Evolutionary conservation across 345 rosid genomes (phyloP), one percentile per base, ranked within the genome.

Genomic region (Cochlearia excelsa): DNA sequence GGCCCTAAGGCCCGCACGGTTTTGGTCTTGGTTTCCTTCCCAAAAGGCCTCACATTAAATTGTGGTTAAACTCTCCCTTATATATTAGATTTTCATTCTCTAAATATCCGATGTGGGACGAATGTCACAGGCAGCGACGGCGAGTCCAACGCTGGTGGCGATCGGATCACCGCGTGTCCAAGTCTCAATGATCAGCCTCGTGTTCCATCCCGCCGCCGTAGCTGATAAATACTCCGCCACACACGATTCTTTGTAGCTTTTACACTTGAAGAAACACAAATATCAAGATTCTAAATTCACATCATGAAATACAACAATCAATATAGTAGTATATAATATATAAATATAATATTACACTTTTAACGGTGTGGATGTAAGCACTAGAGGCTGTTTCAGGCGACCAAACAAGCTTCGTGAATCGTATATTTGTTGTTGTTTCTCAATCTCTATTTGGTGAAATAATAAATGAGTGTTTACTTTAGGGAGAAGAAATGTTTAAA

Each of bases 131-230:
- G 92, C 84, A 0, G 98, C 95, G 2, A 82, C 75, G 7, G 88
- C 81, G 2, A 91, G 77, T 4, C 96, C 96, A 5, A 88, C 64
- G 73, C 98, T 91, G 9, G 86, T 80, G 29, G 85, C 75, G 7
- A 80, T 63, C 0, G 86, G 81, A 2, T 80, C 79, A n/a, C 90
- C 91, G 58, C 73, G 63, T 4, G 80, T 65, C 96, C 98, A 85
- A 0, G 92, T 77, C 54, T 91, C 98, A 2, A 88, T 86, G n/a
- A 84, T 83, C 41, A 91, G 67, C 57, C 78, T 85, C 0, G 92
- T 63, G 79, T 80, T 83, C 96, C 96, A 88, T 16, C 96, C 98
- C 4, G 96, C 98, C 0, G 96, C 98, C 77, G 78, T 84, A 42
- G 96, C 95, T 0, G 96, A 81, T 28, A 88, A 77, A 9, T 84